Evolutionary conservation across 495 filamentous ascomycete genomes (phyloP).

Genomic region (Cercophora sp.): DNA sequence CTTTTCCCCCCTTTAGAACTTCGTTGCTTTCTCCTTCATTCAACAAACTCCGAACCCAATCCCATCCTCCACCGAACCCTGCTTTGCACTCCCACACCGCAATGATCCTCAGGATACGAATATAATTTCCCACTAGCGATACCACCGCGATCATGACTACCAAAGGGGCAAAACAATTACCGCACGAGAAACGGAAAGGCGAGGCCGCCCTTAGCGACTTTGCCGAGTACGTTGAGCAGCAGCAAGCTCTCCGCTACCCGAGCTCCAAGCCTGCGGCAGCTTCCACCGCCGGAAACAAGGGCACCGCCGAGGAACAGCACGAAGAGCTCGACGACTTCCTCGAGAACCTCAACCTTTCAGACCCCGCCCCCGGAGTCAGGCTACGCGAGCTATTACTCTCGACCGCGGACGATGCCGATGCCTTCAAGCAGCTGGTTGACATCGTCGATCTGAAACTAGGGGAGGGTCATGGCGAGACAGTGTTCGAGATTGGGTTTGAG

Average conservation of each 20-base stretch:
- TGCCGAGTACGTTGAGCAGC: slow-evolving; percentile 94
- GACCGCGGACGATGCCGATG: slow-evolving; percentile 51
- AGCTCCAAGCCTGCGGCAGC: slow-evolving; percentile 28
- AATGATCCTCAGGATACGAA: slow-evolving; percentile 20
- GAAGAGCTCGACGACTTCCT: slow-evolving; percentile 89
- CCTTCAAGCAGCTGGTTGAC: slow-evolving; percentile 52
- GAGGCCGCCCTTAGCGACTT: slow-evolving; percentile 93
- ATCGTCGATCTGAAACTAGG: slow-evolving; percentile 65
- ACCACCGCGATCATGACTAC: slow-evolving; percentile 47
- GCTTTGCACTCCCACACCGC: background rate
- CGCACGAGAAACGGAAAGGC: slow-evolving; percentile 77
- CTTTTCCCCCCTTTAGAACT: background rate
- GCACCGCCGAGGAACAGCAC: slow-evolving; percentile 53
- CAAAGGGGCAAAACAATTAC: slow-evolving; percentile 56
- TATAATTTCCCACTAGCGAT: background rate
- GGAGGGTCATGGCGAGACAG: slow-evolving; percentile 84
- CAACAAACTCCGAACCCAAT: background rate
- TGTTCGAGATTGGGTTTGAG: slow-evolving; percentile 91
- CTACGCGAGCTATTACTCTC: slow-evolving; percentile 76
- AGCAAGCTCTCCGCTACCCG: slow-evolving; percentile 66
- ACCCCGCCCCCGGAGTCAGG: slow-evolving; percentile 61
- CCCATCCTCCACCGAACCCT: background rate
- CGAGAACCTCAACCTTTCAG: slow-evolving; percentile 77
- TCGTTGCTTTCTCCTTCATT: background rate
- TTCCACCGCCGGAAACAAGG: slow-evolving; percentile 26